Percentiles rank a stretch among this genome's conserved stretches.
Conservation (phyloP, 2,329 filamentous ascomycete species). For the Colletotrichum sp. region DNA sequence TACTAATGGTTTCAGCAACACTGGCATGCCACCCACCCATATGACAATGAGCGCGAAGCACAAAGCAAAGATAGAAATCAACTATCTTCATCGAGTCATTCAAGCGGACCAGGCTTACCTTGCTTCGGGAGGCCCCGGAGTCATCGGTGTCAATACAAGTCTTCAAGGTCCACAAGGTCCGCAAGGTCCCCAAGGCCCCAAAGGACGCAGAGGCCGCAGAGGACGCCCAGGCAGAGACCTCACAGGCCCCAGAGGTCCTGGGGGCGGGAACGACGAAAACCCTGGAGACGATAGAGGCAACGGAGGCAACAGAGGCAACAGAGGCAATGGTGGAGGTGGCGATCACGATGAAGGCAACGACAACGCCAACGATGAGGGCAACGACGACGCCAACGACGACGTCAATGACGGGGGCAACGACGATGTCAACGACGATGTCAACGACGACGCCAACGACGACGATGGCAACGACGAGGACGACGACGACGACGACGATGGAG, state of each 20-base stretch:
- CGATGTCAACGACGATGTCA: too few species aligned
- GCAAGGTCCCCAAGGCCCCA: too few species aligned
- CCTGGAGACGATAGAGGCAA: not conserved
- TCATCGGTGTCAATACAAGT: too few species aligned
- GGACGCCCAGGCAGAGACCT: not conserved
- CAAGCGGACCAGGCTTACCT: too few species aligned
- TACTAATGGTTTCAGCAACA: not conserved
- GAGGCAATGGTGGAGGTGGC: not conserved
- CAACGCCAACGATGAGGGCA: not conserved
- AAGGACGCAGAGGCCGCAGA: not conserved
- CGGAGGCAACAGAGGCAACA: not conserved
- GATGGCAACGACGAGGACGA: too few species aligned
- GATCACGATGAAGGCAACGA: not conserved
- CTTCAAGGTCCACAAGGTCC: too few species aligned
- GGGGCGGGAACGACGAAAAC: not conserved
- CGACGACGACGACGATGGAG: too few species aligned
- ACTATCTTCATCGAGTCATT: not conserved
- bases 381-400: not conserved
- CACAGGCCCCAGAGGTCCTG: not conserved
- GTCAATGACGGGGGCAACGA: too few species aligned
- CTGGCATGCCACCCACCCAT: not conserved
- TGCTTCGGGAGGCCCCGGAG: too few species aligned
- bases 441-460: too few species aligned
- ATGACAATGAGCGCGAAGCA: too few species aligned
- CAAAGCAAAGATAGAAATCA: not conserved